phyloP scores from a whole-genome alignment of 257 asterid genomes.

The Nicotiana otophora region DNA sequence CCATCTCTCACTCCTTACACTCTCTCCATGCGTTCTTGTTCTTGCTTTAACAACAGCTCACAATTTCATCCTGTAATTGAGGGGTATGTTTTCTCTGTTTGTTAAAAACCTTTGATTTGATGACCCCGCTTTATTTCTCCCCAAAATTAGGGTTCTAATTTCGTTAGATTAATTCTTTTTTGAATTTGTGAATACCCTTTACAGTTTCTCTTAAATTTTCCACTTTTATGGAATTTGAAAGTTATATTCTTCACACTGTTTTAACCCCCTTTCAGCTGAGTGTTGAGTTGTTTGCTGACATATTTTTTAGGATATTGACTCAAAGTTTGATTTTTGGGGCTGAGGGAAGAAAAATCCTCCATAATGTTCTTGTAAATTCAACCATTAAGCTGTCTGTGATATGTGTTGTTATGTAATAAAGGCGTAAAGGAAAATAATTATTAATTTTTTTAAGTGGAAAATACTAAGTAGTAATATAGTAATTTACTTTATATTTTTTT shows the following conservation, averaged over 20 bases:
- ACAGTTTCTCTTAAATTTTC: not conserved
- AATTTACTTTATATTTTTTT: not conserved
- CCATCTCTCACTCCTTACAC: not conserved
- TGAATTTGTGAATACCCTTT: slow-evolving; percentile 1
- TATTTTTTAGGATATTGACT: not conserved
- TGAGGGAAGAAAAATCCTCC: not conserved
- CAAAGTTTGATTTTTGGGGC: slow-evolving; percentile 8
- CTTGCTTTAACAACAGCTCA: not conserved
- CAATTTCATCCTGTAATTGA: not conserved
- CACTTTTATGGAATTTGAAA: not conserved
- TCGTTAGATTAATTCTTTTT: not conserved
- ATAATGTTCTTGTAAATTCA: not conserved
- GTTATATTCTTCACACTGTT: not conserved
- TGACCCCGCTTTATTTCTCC: not conserved
- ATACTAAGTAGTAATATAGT: not conserved
- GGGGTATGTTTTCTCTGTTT: not conserved
- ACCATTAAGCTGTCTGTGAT: not conserved
- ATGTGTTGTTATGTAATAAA: not conserved
- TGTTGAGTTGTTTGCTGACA: not conserved
- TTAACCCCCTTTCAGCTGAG: not conserved
- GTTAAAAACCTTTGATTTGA: not conserved
- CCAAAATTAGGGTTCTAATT: not conserved
- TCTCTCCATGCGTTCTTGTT: not conserved
- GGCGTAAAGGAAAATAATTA: not conserved
- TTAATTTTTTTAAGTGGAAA: not conserved